These are phyloP conservation scores for Phytophthora quininea DNA, from an alignment of 352 stramenopile species.

Conservation along the genomic window DNA sequence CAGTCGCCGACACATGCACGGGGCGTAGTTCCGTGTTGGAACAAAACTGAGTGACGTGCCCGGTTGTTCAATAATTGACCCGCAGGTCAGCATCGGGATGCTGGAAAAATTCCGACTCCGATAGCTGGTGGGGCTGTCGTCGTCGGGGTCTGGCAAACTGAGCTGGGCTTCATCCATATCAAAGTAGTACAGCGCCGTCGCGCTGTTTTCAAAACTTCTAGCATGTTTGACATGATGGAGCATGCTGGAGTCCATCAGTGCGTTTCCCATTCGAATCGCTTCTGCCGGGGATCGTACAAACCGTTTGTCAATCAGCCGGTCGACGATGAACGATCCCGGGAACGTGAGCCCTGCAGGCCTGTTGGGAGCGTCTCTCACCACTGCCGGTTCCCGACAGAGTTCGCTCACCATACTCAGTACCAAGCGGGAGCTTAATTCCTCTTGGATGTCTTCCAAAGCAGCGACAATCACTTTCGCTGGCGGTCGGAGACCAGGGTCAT, in stretches of 20 bases:
- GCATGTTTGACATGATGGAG: constrained; percentile 63
- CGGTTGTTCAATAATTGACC: constrained; percentile 6
- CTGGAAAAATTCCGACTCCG: constrained; percentile 22
- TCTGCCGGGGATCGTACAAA: constrained; percentile 49
- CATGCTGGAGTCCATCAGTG: constrained; percentile 65
- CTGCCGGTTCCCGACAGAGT: constrained; percentile 9
- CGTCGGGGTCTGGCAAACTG: constrained; percentile 23
- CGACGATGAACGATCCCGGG: constrained; percentile 27
- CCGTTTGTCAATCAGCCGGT: constrained; percentile 36
- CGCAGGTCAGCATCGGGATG: constrained; percentile 24
- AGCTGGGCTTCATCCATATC: constrained; percentile 31
- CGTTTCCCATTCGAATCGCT: constrained; percentile 57
- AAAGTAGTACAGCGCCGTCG: constrained; percentile 42
- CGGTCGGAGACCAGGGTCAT: constrained; percentile 35
- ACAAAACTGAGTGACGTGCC: constrained; percentile 26
- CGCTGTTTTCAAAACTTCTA: constrained; percentile 45
- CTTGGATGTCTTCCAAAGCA: constrained; percentile 36
- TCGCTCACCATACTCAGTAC: constrained; percentile 27
- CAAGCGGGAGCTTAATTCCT: constrained; percentile 35
- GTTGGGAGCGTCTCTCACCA: constrained; percentile 1
- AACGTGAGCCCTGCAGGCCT: constrained; percentile 10
- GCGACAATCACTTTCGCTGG: constrained; percentile 35
- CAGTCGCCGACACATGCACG: constrained; percentile 54
- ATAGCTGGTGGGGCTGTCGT: constrained; percentile 14
- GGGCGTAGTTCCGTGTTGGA: constrained; percentile 6